Percentiles rank a stretch among this genome's conserved stretches.
phyloP scores from a whole-genome alignment of 331 rosid species.

The Malus hybrid region DNA sequence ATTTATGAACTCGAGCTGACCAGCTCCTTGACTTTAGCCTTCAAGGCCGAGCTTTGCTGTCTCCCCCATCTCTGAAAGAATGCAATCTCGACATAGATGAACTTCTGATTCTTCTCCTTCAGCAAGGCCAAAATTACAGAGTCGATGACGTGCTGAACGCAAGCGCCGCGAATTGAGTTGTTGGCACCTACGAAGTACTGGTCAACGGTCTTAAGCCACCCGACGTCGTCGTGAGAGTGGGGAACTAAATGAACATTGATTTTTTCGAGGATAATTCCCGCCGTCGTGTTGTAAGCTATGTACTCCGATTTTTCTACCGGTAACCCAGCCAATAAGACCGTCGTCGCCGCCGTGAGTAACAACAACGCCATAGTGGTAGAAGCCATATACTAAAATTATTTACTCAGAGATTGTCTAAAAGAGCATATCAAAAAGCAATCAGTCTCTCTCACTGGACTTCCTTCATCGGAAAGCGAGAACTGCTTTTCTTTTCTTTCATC shows the following conservation, averaged over 20 bases:
- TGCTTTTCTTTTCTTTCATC: neutral
- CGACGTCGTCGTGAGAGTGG: slow-evolving; percentile 36
- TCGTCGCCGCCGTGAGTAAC: neutral
- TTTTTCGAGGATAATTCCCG: slow-evolving; percentile 6
- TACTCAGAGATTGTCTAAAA: neutral
- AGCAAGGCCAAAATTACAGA: slow-evolving; percentile 30
- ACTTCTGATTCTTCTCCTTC: slow-evolving; percentile 34
- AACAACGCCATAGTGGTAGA: neutral
- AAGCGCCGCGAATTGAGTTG: slow-evolving; percentile 38
- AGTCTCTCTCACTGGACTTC: neutral
- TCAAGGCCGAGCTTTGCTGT: slow-evolving; percentile 42
- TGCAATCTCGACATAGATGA: slow-evolving; percentile 41
- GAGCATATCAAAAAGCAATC: neutral
- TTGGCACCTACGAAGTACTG: slow-evolving; percentile 34
- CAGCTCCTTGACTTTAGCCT: slow-evolving; percentile 51
- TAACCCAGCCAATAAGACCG: neutral
- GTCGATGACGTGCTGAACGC: slow-evolving; percentile 39
- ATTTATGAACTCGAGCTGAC: slow-evolving; percentile 60
- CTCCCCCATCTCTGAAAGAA: slow-evolving; percentile 88
- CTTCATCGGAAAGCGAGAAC: neutral
- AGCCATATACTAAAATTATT: neutral
- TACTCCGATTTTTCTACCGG: slow-evolving; percentile 8
- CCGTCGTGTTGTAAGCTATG: slow-evolving; percentile 19
- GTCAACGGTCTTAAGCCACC: slow-evolving; percentile 37
- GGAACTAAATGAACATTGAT: slow-evolving; percentile 29